Evolutionary conservation across 2,329 filamentous ascomycete genomes (phyloP), one percentile per base, ranked within the genome.

Genomic region (Sarocladium strictum): DNA sequence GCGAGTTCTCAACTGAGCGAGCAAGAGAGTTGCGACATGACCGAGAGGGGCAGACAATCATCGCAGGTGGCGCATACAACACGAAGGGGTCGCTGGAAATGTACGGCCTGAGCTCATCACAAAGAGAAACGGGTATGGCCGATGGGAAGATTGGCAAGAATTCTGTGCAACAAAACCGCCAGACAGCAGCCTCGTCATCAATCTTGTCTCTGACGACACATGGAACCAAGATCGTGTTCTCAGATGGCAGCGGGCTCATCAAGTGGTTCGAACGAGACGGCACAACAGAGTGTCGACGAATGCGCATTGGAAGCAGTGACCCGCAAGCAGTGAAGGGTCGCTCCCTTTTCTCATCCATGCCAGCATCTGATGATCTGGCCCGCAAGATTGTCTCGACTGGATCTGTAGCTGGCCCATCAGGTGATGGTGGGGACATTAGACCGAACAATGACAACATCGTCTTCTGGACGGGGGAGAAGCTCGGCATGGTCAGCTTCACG

Each of bases 221-320:
- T 60, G 93, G 93, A 3, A 87, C 86, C 7, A 80, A 88, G 3
- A 79, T 97, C 29, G 90, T 90, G 17, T 89, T 89, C 60, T 89
- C 89, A 2, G 93, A 97, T 63, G 88, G 88, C 1, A 84, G 90
- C 23, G 93, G 93, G 0, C 84, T 86, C 52, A 69, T 97, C 58
- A 93, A 90, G 67, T 97, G 93, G 92, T 83, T 95, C 43, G 93
- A 97, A 69, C 79, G 92, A 33, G 90, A 97, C 64, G 91, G 89
- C 1, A 76, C 77, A 57, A 84, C 81, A 5, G 80, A 85, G 60
- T 78, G 80, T 40, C 74, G 81, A 51, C 69, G 72, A 58, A 72
- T 77, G 58, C 76, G 72, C 59, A 78, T 86, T 26, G 80, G 83
- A 1, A 75, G 81, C 56, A 79, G 78, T 61, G 65, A 70, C 24